phyloP scores from a whole-genome alignment of 208 protist genomes.

The Leishmania turanica region DNA sequence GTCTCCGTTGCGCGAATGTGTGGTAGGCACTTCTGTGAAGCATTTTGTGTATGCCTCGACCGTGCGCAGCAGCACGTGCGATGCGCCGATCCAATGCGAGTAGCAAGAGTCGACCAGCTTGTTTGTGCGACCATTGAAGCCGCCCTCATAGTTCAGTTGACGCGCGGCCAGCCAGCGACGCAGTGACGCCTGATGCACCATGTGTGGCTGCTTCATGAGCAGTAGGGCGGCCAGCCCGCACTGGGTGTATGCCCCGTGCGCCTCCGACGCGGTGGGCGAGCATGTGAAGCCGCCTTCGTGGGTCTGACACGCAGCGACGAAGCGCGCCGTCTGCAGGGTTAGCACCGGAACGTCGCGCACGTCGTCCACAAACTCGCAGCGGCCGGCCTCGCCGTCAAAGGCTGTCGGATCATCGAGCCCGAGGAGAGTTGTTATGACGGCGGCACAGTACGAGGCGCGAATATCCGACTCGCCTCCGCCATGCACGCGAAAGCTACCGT shows the following conservation, averaged over 20 bases:
- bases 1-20: not conserved
- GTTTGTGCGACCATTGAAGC: constrained; percentile 96
- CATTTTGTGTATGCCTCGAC: constrained; percentile 48
- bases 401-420: constrained; percentile 57
- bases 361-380: constrained; percentile 26
- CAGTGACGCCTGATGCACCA: constrained; percentile 54
- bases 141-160: constrained; percentile 85
- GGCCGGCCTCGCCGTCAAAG: constrained; percentile 24
- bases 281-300: constrained; percentile 93
- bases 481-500: constrained; percentile 88
- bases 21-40: constrained; percentile 2
- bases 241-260: constrained; percentile 94
- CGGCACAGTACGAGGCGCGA: constrained; percentile 86
- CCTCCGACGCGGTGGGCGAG: constrained; percentile 58
- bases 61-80: constrained; percentile 64
- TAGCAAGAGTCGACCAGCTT: constrained; percentile 99
- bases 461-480: constrained; percentile 86
- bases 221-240: constrained; percentile 82
- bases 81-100: constrained; percentile 96
- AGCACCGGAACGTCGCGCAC: constrained; percentile 45
- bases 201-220: constrained; percentile 59
- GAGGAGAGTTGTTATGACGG: constrained; percentile 73
- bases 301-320: constrained; percentile 85
- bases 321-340: constrained; percentile 50
- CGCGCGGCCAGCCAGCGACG: constrained; percentile 80